Percentiles rank a stretch among this genome's conserved stretches.
Evolutionary conservation across 805 yeast species (phyloP).

Genomic region (Gaillardinia entomophila): DNA sequence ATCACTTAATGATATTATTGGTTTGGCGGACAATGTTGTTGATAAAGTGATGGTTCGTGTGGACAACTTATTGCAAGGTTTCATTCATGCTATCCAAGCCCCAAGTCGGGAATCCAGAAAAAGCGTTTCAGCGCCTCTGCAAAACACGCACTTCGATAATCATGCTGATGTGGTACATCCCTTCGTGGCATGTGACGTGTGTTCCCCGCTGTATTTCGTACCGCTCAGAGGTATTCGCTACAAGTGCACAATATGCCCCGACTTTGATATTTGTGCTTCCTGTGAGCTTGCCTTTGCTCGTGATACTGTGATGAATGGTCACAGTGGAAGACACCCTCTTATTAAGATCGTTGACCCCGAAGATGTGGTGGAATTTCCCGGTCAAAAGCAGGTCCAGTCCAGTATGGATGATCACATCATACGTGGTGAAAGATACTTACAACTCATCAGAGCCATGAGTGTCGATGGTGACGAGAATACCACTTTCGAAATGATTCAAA

Average conservation of each 20-base stretch:
- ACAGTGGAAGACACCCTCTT: conserved; percentile 23
- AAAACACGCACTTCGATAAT: too few relatives aligned
- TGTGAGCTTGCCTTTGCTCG: conserved; percentile 18
- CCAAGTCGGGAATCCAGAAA: not conserved
- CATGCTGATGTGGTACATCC: not conserved
- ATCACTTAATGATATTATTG: not conserved
- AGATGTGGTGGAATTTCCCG: conserved; percentile 4
- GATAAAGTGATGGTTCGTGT: not conserved
- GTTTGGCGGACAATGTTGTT: not conserved
- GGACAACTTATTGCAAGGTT: not conserved
- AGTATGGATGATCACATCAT: conserved; percentile 6
- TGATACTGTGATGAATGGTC: conserved; percentile 11
- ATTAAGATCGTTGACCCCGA: conserved; percentile 9
- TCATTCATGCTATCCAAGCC: not conserved
- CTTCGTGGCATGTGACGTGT: not conserved
- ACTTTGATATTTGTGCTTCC: conserved; percentile 47
- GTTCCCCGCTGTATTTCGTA: conserved; percentile 1
- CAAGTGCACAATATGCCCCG: conserved; percentile 46
- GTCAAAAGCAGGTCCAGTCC: too few relatives aligned
- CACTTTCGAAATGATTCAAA: conserved; percentile 17
- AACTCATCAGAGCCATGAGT: conserved; percentile 11
- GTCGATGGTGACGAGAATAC: conserved; percentile 12
- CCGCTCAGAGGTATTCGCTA: conserved; percentile 45
- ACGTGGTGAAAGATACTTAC: conserved; percentile 18
- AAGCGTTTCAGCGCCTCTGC: not conserved